These are phyloP conservation scores for Noccaea bulbosa DNA, from an alignment of 345 rosid species.

Conservation along the genomic window DNA sequence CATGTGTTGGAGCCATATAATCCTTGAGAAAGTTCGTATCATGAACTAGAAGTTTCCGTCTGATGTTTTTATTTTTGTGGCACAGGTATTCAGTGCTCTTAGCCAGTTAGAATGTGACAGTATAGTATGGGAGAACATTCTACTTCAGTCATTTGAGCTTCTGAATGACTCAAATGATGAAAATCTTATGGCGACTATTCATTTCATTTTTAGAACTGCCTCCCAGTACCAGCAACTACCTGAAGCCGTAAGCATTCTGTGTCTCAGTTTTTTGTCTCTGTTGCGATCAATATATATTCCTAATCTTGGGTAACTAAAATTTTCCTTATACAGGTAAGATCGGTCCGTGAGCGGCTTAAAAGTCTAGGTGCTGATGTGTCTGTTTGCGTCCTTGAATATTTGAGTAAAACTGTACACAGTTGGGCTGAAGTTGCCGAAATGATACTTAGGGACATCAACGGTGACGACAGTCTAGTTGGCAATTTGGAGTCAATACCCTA, in stretches of 20 bases:
- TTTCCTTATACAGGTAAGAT: conserved; percentile 65
- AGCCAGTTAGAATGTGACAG: conserved; percentile 85
- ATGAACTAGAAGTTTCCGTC: conserved; percentile 18
- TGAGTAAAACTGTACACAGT: conserved; percentile 87
- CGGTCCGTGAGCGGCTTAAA: conserved; percentile 86
- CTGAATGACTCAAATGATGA: conserved; percentile 75
- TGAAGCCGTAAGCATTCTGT: conserved; percentile 70
- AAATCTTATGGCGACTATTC: conserved; percentile 76
- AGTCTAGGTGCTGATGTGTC: conserved; percentile 79
- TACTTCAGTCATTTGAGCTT: conserved; percentile 74
- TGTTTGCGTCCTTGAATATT: conserved; percentile 75
- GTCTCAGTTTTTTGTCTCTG: conserved; percentile 19
- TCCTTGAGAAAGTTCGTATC: conserved; percentile 12
- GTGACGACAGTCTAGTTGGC: conserved; percentile 67
- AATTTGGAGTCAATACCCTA: conserved; percentile 52
- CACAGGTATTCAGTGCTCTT: conserved; percentile 86
- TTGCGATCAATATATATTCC: conserved; percentile 11
- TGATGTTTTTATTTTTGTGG: conserved; percentile 33
- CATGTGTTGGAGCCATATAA: conserved; percentile 24
- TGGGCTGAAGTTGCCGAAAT: conserved; percentile 88
- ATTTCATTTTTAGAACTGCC: conserved; percentile 87
- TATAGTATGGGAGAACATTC: conserved; percentile 82
- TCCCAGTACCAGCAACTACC: conserved; percentile 88
- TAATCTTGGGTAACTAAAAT: conserved; percentile 16
- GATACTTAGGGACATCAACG: conserved; percentile 79